A percentile compares a stretch with the other conserved stretches of the same genome.
These are phyloP conservation scores for Globisporangium rhizosaccharum DNA, from an alignment of 352 stramenopile species.

Conservation along the genomic window DNA sequence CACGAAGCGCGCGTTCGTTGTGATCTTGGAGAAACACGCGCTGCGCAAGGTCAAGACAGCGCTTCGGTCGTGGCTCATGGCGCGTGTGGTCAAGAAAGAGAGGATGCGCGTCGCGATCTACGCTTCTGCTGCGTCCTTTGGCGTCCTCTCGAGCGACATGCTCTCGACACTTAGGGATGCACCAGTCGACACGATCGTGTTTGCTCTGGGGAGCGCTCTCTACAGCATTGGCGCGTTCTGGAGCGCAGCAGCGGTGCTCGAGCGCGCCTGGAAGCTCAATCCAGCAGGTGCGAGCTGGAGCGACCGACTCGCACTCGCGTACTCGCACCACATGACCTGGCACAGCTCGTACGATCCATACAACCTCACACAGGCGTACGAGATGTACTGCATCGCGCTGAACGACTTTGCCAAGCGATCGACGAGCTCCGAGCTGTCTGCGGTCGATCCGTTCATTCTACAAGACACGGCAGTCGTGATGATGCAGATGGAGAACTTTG, in stretches of 20 bases:
- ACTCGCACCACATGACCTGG: conserved; percentile 68
- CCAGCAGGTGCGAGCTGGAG: conserved; percentile 1
- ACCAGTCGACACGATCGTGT: conserved; percentile 27
- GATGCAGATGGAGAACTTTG: conserved; percentile 54
- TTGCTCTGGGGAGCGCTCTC: conserved; percentile 30
- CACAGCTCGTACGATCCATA: conserved; percentile 47
- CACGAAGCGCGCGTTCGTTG: conserved; percentile 22
- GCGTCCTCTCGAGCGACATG: neutral
- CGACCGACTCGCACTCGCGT: conserved; percentile 29
- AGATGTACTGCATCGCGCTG: conserved; percentile 36
- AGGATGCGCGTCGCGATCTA: conserved; percentile 23
- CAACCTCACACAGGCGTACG: conserved; percentile 41
- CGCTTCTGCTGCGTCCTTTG: conserved; percentile 11
- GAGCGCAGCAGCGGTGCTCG: conserved; percentile 47
- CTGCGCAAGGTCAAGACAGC: conserved; percentile 24
- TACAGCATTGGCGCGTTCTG: conserved; percentile 48
- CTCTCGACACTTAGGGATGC: conserved; percentile 15
- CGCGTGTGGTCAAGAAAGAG: conserved; percentile 39
- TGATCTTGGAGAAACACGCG: conserved; percentile 28
- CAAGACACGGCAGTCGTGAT: conserved; percentile 58
- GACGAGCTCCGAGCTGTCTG: neutral
- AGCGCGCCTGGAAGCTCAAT: conserved; percentile 21
- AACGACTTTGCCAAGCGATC: conserved; percentile 7
- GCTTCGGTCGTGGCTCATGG: conserved; percentile 43
- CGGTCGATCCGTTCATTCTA: conserved; percentile 37